Evolutionary conservation across 208 protist genomes (phyloP).

Genomic region (Crithidia mellificae): DNA sequence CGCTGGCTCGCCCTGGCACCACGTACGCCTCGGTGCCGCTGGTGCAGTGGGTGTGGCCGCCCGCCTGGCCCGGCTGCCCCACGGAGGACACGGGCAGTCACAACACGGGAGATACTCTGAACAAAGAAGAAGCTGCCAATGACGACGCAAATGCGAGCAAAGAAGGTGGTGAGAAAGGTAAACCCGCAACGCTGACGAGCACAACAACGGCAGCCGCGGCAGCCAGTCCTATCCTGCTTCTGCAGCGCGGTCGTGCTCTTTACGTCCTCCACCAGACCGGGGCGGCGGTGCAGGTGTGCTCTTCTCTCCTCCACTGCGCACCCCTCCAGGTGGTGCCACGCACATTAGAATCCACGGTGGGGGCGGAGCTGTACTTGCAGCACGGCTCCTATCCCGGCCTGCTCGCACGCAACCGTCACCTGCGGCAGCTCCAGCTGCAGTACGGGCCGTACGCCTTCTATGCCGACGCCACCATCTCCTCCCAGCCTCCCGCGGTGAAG

Average conservation of each 20-base stretch:
- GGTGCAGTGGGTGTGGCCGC: slow-evolving; percentile 33
- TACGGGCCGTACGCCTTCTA: slow-evolving; percentile 17
- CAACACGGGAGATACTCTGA: neutral
- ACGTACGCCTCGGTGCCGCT: slow-evolving; percentile 33
- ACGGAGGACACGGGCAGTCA: too few species aligned
- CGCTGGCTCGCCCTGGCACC: slow-evolving; percentile 11
- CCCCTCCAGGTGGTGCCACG: slow-evolving; percentile 12
- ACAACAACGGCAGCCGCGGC: slow-evolving; percentile 4
- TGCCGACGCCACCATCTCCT: slow-evolving; percentile 3
- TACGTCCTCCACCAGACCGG: slow-evolving; percentile 41
- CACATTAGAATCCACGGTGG: neutral
- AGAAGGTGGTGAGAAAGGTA: too few species aligned
- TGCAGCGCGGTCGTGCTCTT: slow-evolving; percentile 36
- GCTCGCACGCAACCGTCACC: slow-evolving; percentile 10
- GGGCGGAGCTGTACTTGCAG: slow-evolving; percentile 15
- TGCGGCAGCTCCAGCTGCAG: slow-evolving; percentile 28
- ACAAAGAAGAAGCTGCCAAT: neutral
- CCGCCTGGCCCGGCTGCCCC: slow-evolving; percentile 15
- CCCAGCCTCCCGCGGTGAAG: slow-evolving; percentile 11
- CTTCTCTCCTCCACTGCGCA: slow-evolving; percentile 31
- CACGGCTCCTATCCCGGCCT: slow-evolving; percentile 26
- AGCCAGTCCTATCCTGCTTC: slow-evolving; percentile 31
- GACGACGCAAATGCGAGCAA: neutral
- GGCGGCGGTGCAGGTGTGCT: slow-evolving; percentile 37
- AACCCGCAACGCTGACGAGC: too few species aligned